Conservation (phyloP, 208 protist genomes). For the Balamuthia mandrillaris region DNA sequence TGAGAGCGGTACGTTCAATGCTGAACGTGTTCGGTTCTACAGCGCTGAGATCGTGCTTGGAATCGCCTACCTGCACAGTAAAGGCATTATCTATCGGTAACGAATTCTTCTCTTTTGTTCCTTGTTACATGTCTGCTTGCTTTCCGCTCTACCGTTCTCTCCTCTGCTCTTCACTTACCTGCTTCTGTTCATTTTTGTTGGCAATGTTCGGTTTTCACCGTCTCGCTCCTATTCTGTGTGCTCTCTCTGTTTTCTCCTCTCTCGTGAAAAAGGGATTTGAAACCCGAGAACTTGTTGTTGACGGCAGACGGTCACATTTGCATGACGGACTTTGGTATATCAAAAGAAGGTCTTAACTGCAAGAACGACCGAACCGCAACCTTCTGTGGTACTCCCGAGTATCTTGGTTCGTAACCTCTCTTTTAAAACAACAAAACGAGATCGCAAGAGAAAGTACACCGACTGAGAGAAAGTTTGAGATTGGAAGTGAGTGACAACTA, state of each 20-base stretch:
- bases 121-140: neutral
- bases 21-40: slow-evolving; percentile 53
- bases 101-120: neutral
- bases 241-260: neutral
- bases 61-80: slow-evolving; percentile 64
- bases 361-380: slow-evolving; percentile 39
- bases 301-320: neutral
- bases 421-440: no score
- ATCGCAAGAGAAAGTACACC: no score
- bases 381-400: slow-evolving; percentile 70
- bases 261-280: neutral
- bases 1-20: neutral
- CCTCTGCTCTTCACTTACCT: neutral
- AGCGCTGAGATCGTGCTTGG: slow-evolving; percentile 67
- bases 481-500: no score
- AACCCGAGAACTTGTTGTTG: no score
- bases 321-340: neutral
- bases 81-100: slow-evolving; percentile 37
- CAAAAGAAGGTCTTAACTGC: slow-evolving; percentile 41
- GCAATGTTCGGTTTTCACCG: neutral
- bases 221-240: neutral
- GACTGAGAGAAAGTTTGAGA: no score
- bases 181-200: no score
- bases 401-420: no score
- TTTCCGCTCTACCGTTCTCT: neutral